Evolutionary conservation across 208 protist genomes (phyloP).

Genomic region (Leishmania amazonensis): DNA sequence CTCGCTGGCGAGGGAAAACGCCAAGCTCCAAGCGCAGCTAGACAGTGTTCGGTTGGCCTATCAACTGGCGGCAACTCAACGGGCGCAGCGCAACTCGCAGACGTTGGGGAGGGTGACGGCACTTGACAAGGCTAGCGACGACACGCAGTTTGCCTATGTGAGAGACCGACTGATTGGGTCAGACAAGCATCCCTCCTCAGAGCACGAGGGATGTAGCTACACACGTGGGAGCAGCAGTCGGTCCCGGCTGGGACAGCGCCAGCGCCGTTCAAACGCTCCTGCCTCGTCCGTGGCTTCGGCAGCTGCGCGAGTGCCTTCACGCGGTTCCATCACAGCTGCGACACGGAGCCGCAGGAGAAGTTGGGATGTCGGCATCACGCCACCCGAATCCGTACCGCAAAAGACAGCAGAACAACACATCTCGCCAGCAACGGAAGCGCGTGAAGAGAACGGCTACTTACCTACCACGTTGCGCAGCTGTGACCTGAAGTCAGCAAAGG

Average conservation of each 20-base stretch:
- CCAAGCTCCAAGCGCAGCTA: constrained; percentile 20
- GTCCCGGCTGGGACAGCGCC: neutral
- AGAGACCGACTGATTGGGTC: neutral
- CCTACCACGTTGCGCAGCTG: neutral
- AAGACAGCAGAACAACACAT: neutral
- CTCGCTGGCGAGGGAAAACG: constrained; percentile 24
- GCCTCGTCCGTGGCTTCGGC: neutral
- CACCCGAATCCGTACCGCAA: too few relatives aligned
- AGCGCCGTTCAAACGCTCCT: constrained; percentile 2
- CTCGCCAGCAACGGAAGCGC: neutral
- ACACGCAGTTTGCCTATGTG: constrained; percentile 15
- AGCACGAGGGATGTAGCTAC: too few relatives aligned
- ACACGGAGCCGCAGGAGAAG: constrained; percentile 12
- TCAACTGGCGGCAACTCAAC: constrained; percentile 8
- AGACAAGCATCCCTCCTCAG: neutral
- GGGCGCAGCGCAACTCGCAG: neutral
- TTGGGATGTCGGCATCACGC: neutral
- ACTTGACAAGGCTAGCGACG: neutral
- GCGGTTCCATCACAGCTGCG: constrained; percentile 1
- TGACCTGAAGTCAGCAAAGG: neutral
- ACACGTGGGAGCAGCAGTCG: neutral
- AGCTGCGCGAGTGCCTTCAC: neutral
- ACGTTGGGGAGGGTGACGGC: neutral
- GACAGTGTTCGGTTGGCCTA: constrained; percentile 17
- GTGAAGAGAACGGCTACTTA: neutral